Evolutionary conservation across 1,284 basidiomycete genomes (phyloP).

Genomic region (Peniophora sp.): DNA sequence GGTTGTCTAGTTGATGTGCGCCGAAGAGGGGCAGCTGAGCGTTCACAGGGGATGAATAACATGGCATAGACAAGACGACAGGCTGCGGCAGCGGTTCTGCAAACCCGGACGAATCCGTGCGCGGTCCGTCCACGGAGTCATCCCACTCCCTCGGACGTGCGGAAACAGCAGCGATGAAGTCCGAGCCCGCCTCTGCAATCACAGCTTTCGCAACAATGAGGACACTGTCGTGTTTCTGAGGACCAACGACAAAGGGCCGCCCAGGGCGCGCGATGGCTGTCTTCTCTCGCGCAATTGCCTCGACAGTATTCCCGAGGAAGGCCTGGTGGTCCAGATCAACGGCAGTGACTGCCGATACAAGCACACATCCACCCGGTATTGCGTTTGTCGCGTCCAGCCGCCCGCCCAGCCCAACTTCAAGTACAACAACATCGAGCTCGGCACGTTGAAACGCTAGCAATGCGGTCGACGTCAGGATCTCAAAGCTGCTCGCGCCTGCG

Average conservation of each 20-base stretch:
- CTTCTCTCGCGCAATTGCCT: constrained; percentile 79
- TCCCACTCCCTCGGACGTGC: constrained; percentile 29
- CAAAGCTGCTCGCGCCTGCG: constrained; percentile 68
- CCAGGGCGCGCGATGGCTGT: constrained; percentile 70
- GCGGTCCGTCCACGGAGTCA: constrained; percentile 25
- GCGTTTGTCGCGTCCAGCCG: constrained; percentile 91
- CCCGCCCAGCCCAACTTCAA: constrained; percentile 97
- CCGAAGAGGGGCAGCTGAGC: constrained; percentile 64
- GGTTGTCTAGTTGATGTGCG: constrained; percentile 76
- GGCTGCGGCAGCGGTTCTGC: constrained; percentile 33
- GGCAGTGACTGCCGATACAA: constrained; percentile 77
- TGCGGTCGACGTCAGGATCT: constrained; percentile 78
- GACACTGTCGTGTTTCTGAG: constrained; percentile 55
- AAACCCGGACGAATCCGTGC: constrained; percentile 21
- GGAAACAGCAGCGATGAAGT: constrained; percentile 26
- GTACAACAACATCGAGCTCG: constrained; percentile 71
- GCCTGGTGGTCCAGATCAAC: constrained; percentile 92
- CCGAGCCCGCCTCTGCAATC: constrained; percentile 31
- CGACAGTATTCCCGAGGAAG: constrained; percentile 76
- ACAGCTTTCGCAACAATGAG: constrained; percentile 29
- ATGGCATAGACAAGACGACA: constrained; percentile 32
- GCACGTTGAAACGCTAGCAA: constrained; percentile 64
- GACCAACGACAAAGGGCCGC: constrained; percentile 70
- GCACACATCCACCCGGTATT: constrained; percentile 59
- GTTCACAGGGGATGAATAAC: constrained; percentile 32